These are phyloP conservation scores for Atalantia buxifolia DNA, from an alignment of 345 rosid species.

Conservation along the genomic window DNA sequence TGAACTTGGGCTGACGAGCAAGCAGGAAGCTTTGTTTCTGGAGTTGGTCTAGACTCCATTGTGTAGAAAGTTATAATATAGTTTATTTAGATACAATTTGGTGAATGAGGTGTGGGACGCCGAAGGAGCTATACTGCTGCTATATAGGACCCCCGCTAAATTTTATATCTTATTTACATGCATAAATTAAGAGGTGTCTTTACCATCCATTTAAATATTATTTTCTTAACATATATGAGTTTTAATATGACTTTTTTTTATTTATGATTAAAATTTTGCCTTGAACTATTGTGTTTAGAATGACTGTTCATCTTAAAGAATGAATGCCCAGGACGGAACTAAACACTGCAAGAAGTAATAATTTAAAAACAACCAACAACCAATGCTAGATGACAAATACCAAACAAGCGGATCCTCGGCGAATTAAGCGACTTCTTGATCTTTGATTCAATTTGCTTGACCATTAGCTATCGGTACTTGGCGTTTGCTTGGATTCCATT, in stretches of 20 bases:
- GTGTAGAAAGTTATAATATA: slow-evolving; percentile 7
- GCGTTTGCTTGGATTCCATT: too few relatives aligned
- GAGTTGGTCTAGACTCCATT: slow-evolving; percentile 54
- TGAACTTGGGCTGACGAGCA: slow-evolving; percentile 88
- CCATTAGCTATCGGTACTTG: too few relatives aligned
- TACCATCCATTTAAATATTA: not conserved
- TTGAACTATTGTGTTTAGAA: too few relatives aligned
- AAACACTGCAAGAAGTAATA: too few relatives aligned
- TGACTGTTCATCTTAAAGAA: too few relatives aligned
- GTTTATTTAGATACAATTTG: not conserved
- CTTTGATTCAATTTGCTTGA: too few relatives aligned
- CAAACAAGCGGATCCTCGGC: too few relatives aligned
- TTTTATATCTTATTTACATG: not conserved
- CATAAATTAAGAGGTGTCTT: not conserved
- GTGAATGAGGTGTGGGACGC: not conserved
- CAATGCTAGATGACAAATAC: too few relatives aligned
- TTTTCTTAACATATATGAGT: not conserved
- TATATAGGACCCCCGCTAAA: not conserved
- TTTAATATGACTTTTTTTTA: too few relatives aligned
- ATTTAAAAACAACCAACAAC: too few relatives aligned
- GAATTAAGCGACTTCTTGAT: too few relatives aligned
- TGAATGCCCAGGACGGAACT: too few relatives aligned
- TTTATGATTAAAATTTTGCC: not conserved
- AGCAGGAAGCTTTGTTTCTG: slow-evolving; percentile 95
- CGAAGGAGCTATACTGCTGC: not conserved